These are phyloP conservation scores for Neurospora sp. DNA, from an alignment of 495 filamentous ascomycete genomes.

Conservation along the genomic window DNA sequence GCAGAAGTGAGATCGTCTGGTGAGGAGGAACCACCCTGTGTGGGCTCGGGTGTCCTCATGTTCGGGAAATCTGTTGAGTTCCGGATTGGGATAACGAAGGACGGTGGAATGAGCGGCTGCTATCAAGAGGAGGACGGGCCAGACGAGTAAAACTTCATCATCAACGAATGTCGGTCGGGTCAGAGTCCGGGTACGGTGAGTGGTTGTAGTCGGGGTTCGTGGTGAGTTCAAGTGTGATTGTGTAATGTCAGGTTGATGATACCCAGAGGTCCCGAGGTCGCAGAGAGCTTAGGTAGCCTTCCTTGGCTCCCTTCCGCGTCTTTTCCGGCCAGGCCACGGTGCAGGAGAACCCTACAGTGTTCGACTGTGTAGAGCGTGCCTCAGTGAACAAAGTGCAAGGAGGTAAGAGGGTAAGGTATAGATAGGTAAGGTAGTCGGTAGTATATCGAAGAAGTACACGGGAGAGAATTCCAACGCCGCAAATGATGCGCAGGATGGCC, in stretches of 20 bases:
- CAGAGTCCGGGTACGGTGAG: background rate
- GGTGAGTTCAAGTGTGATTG: background rate
- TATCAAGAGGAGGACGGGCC: background rate
- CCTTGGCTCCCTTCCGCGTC: background rate
- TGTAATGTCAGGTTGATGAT: background rate
- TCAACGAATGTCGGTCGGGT: background rate
- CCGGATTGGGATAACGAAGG: background rate
- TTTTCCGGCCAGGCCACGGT: background rate
- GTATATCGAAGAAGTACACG: background rate
- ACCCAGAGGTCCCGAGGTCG: background rate
- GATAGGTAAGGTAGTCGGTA: background rate
- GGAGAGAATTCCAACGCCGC: background rate
- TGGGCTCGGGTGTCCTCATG: background rate
- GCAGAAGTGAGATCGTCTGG: background rate
- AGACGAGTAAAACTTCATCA: background rate
- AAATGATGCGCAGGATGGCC: background rate
- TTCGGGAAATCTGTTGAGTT: background rate
- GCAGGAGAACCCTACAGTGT: background rate
- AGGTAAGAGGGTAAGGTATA: background rate
- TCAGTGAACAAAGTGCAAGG: background rate
- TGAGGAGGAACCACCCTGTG: background rate
- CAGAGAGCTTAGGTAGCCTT: background rate
- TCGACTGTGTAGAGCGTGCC: background rate
- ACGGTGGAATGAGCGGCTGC: background rate
- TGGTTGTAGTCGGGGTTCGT: background rate